Evolutionary conservation across 78 protist species (phyloP).

Genomic region (Cavenderia fasciculata): DNA sequence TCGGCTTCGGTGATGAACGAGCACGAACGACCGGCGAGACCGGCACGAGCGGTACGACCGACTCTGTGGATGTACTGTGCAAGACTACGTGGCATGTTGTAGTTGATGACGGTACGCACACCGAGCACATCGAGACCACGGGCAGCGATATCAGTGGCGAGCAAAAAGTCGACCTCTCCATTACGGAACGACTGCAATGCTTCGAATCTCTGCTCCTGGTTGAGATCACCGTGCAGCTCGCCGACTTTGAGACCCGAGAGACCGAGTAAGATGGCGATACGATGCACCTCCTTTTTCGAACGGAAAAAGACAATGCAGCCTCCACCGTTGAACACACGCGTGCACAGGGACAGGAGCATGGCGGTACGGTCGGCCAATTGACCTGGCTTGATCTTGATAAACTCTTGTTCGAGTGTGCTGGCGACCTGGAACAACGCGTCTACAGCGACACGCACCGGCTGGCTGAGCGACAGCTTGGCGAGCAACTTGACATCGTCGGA

Average conservation of each 20-base stretch:
- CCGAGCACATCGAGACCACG: conserved; percentile 95
- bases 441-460: conserved; percentile 84
- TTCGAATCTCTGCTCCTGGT: conserved; percentile 69
- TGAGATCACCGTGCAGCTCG: conserved; percentile 88
- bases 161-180: conserved; percentile 73
- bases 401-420: conserved; percentile 83
- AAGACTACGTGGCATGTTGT: conserved; percentile 81
- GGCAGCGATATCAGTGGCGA: conserved; percentile 96
- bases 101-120: conserved; percentile 91
- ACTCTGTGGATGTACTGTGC: conserved; percentile 92
- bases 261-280: conserved; percentile 80
- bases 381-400: conserved; percentile 73
- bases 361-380: conserved; percentile 66
- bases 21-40: conserved; percentile 86
- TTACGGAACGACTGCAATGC: conserved; percentile 81
- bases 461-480: conserved; percentile 67
- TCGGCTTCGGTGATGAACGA: conserved; percentile 93
- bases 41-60: conserved; percentile 93
- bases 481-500: conserved; percentile 85
- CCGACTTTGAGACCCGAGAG: conserved; percentile 81
- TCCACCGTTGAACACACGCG: conserved; percentile 56
- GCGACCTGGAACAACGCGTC: conserved; percentile 81
- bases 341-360: conserved; percentile 30
- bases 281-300: conserved; percentile 66
- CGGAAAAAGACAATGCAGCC: conserved; percentile 61